Percentiles rank a stretch among this genome's conserved stretches.
Conservation (phyloP, 1,284 basidiomycete species). For the Moesziomyces antarcticus region DNA sequence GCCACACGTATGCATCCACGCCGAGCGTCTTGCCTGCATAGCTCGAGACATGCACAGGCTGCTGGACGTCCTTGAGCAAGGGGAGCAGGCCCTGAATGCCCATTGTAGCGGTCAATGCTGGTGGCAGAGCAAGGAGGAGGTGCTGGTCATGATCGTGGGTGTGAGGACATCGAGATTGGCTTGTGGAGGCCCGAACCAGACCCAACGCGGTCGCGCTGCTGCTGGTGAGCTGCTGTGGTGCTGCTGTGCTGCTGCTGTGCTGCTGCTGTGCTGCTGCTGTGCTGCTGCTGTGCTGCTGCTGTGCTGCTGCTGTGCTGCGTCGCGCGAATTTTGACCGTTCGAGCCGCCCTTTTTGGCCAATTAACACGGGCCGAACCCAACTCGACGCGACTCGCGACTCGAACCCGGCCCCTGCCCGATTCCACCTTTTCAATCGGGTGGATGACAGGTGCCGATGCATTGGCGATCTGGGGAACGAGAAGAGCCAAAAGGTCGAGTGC, state of each 20-base stretch:
- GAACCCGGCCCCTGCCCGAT: neutral
- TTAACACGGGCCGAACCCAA: constrained; percentile 13
- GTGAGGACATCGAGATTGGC: neutral
- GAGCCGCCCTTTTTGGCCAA: constrained; percentile 1
- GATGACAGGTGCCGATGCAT: neutral
- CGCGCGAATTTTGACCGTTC: neutral
- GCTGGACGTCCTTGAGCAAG: constrained; percentile 83
- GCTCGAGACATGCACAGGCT: constrained; percentile 46
- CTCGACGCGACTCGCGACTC: constrained; percentile 29
- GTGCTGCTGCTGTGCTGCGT: neutral
- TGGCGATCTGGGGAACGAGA: constrained; percentile 1
- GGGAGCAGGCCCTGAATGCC: constrained; percentile 94
- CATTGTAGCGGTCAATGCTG: constrained; percentile 30
- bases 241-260: neutral
- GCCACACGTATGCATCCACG: constrained; percentile 93
- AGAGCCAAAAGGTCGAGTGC: neutral
- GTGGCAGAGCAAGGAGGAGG: neutral
- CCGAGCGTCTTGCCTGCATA: constrained; percentile 71
- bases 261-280: neutral
- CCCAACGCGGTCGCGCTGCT: neutral
- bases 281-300: too few relatives aligned
- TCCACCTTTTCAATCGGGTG: neutral
- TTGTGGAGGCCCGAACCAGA: neutral
- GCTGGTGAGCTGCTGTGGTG: neutral
- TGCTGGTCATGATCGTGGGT: too few relatives aligned